Evolutionary conservation across 2,329 filamentous ascomycete species (phyloP), one percentile per base, ranked within the genome.

Genomic region (Fusarium palustre): DNA sequence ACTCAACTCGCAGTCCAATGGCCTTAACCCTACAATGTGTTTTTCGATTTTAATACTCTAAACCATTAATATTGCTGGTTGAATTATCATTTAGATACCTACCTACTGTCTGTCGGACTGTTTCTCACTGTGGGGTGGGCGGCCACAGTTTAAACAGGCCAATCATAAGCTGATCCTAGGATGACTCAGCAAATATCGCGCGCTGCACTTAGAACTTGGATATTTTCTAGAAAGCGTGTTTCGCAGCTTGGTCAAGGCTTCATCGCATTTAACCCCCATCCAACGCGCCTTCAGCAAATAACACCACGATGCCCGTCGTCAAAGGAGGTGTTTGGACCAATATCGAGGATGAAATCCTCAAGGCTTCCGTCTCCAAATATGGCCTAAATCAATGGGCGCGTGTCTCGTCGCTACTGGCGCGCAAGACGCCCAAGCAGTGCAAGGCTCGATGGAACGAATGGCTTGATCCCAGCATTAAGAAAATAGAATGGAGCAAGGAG

Each of bases 361-460:
- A 98, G 82, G 94, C 94, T 59, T 92, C 92, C 62, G 93, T 97
- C 70, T 96, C 92, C 74, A 97, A 97, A 80, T 97, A 97, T 85
- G 94, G 94, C 50, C 87, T 97, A 66, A 96, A 97, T 78, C 96
- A 99, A 82, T 99, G 96, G 96, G 95, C 96, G 78, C 95, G 96
- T 81, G 96, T 98, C 69, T 97, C 96, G 58, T 98, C 96, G 61
- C 88, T 99, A 70, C 90, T 99, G 71, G 95, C 95, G 78, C 93
- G 97, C 77, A 99, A 99, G 82, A 98, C 96, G 33, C 91, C 96
- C 53, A 99, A 99, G 84, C 96, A 99, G 84, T 99, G 96, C 89
- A 99, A 99, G 84, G 95, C 96, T 65, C 88, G 96, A 83, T 99
- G 96, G 96, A 90, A 91, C 79, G 95, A 99, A 87, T 99, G 96